Evolutionary conservation across 1,284 basidiomycete species (phyloP), one percentile per base, ranked within the genome.

Genomic region (Cutaneotrichosporon sp.): DNA sequence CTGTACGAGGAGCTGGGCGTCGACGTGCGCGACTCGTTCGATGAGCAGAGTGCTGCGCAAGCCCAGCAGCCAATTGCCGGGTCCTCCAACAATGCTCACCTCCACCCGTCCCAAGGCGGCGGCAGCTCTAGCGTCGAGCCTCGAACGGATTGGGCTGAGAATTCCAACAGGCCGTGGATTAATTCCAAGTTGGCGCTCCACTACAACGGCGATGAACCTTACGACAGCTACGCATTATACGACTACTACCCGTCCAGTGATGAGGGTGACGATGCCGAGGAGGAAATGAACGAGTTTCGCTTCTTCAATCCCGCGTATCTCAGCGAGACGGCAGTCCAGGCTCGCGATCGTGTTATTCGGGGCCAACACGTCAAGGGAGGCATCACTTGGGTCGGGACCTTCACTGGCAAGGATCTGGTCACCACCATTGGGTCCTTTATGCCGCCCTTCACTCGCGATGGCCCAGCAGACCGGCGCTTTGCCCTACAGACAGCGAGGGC

Each of bases 331-430:
- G 91, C 91, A 5, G 84, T 93, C 7, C 85, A 89, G 64, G 75
- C 97, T 48, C 81, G 86, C 39, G 91, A 96, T 72, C 85, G 86
- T 62, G 87, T 97, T 1, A 87, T 86, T 2, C 79, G 87, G 43
- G 85, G 85, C 12, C 84, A 84, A 4, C 92, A 97, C 67, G 87
- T 92, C 57, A 96, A 96, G 74, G 88, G 87, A 8, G 87, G 87
- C 52, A 87, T 93, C 41, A 86, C 88, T 0, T 93, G 91, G 70
- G 85, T 85, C 3, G 79, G 82, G 11, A 87, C 88, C 11, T 96
- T 96, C 66, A 96, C 91, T 1, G 92, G 91, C 6, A 87, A 87
- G 61, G 90, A 94, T 66, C 84, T 93, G 46, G 89, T 97, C 54
- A 86, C 85, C 2, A 88, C 88, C 0, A 88, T 92, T 31, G 87